Evolutionary conservation across 1,139 yeast genomes (phyloP).

Genomic region (Pichia sp.): DNA sequence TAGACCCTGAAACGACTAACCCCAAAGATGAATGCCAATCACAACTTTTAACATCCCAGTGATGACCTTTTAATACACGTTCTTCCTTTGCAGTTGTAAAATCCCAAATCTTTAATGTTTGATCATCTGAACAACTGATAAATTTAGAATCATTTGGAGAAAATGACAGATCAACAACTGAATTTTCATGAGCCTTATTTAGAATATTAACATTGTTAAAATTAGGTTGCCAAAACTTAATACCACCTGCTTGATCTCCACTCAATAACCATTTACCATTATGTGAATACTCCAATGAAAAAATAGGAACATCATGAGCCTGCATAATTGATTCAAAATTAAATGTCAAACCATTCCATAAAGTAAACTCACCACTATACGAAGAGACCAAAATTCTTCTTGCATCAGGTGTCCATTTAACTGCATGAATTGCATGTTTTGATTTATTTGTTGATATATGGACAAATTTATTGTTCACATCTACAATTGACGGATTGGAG

Average conservation of each 20-base stretch:
- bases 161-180: conserved; percentile 80
- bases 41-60: conserved; percentile 96
- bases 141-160: conserved; percentile 88
- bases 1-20: conserved; percentile 79
- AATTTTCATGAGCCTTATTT: conserved; percentile 67
- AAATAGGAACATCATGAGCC: conserved; percentile 90
- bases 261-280: conserved; percentile 91
- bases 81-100: conserved; percentile 88
- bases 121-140: conserved; percentile 89
- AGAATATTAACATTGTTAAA: conserved; percentile 90
- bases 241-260: conserved; percentile 87
- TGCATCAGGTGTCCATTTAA: conserved; percentile 96
- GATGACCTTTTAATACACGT: conserved; percentile 77
- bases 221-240: conserved; percentile 97
- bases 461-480: conserved; percentile 74
- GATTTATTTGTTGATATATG: conserved; percentile 90
- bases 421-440: conserved; percentile 83
- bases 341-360: conserved; percentile 95
- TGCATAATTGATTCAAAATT: conserved; percentile 97
- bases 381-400: conserved; percentile 84
- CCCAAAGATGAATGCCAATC: conserved; percentile 96
- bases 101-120: conserved; percentile 86
- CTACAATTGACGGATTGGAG: conserved; percentile 49
- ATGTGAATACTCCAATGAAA: conserved; percentile 75
- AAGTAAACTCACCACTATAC: conserved; percentile 90